phyloP scores from a whole-genome alignment of 169 alveolate genomes.

The Neospora caninum region DNA sequence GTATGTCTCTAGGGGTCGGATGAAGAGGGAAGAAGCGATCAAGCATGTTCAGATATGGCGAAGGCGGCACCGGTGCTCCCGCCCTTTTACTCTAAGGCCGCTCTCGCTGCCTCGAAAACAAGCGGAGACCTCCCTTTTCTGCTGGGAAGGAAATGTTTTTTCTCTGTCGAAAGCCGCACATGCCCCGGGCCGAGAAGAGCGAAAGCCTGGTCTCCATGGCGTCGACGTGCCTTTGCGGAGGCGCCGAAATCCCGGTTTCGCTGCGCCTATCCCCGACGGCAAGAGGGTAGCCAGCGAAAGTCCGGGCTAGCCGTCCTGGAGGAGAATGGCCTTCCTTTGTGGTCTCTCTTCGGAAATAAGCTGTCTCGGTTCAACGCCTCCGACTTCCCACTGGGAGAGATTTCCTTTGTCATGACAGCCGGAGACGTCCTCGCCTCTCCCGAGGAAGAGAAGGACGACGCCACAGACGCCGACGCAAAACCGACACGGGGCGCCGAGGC shows the following conservation, averaged over 20 bases:
- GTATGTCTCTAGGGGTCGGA: too few species aligned
- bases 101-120: too few species aligned
- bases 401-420: slow-evolving; percentile 13
- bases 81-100: too few species aligned
- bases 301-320: background rate
- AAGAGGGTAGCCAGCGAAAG: background rate
- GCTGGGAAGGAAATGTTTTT: background rate
- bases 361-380: background rate
- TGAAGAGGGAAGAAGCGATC: too few species aligned
- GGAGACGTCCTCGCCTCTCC: background rate
- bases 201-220: background rate
- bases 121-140: background rate
- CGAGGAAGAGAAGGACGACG: background rate
- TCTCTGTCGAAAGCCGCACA: background rate
- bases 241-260: background rate
- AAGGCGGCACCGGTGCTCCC: too few species aligned
- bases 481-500: background rate
- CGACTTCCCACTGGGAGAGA: background rate
- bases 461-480: background rate
- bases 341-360: background rate
- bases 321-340: background rate
- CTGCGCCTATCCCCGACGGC: background rate
- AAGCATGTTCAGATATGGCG: too few species aligned
- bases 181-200: background rate
- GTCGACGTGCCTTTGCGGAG: too few species aligned